These are phyloP conservation scores for Penicillium samsonianum DNA, from an alignment of 495 filamentous ascomycete genomes.

Conservation along the genomic window DNA sequence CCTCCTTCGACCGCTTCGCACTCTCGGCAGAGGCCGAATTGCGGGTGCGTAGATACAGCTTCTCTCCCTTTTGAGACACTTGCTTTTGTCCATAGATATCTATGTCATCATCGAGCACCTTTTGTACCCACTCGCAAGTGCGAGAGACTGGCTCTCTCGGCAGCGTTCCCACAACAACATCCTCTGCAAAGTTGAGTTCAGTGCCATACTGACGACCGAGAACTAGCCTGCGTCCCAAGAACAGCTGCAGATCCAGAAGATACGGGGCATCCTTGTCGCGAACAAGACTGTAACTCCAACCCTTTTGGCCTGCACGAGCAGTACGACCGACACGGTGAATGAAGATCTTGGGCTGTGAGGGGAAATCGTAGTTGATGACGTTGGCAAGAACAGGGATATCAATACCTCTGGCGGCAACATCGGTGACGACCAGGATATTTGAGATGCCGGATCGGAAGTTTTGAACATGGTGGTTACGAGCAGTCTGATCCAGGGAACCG, in stretches of 20 bases:
- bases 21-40: slow-evolving; percentile 86
- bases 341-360: slow-evolving; percentile 93
- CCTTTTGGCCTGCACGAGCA: slow-evolving; percentile 84
- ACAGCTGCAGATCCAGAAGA: slow-evolving; percentile 91
- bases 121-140: slow-evolving; percentile 75
- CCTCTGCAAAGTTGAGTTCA: slow-evolving; percentile 68
- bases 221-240: slow-evolving; percentile 78
- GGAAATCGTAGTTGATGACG: slow-evolving; percentile 99
- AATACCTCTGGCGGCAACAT: slow-evolving; percentile 95
- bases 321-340: slow-evolving; percentile 96
- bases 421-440: slow-evolving; percentile 93
- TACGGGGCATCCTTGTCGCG: slow-evolving; percentile 84
- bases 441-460: slow-evolving; percentile 81
- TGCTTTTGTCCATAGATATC: slow-evolving; percentile 70
- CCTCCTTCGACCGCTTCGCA: slow-evolving; percentile 77
- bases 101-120: slow-evolving; percentile 68
- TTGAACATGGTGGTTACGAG: slow-evolving; percentile 85
- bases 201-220: slow-evolving; percentile 58
- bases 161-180: slow-evolving; percentile 76
- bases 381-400: slow-evolving; percentile 96
- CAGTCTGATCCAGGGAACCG: slow-evolving; percentile 89
- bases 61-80: slow-evolving; percentile 87
- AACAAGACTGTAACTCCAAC: slow-evolving; percentile 94
- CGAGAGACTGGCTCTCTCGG: slow-evolving; percentile 68
- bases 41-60: slow-evolving; percentile 83